Conservation (phyloP, 2,329 filamentous ascomycete genomes). For the Pseudocercospora musae region DNA sequence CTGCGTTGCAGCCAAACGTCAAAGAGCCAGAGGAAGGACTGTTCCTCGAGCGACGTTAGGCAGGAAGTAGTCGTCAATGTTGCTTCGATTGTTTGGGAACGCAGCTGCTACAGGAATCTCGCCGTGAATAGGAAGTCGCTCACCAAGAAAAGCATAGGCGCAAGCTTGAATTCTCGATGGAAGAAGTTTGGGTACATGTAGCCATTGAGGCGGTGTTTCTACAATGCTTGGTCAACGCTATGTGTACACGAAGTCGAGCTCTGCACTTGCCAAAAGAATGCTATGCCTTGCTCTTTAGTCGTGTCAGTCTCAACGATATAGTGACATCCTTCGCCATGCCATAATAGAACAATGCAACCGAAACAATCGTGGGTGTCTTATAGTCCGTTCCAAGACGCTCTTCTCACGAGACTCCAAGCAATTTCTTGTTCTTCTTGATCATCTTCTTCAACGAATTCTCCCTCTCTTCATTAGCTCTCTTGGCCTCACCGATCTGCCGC, state of each 20-base stretch:
- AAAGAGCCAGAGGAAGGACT: not conserved
- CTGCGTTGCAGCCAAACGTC: not conserved
- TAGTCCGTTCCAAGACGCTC: not conserved
- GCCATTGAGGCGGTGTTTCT: not conserved
- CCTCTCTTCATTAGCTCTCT: slow-evolving; percentile 34
- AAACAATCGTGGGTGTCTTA: not conserved
- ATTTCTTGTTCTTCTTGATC: slow-evolving; percentile 37
- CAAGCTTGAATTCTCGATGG: not conserved
- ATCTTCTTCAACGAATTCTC: slow-evolving; percentile 33
- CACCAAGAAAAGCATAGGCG: not conserved
- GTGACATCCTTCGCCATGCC: not conserved
- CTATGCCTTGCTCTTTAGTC: not conserved
- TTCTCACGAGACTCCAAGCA: slow-evolving; percentile 25
- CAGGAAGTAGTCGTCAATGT: not conserved
- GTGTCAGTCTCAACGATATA: not conserved
- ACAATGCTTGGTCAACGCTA: not conserved
- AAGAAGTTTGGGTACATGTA: not conserved
- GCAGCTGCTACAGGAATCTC: not conserved
- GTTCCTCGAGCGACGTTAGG: not conserved
- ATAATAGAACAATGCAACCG: not conserved
- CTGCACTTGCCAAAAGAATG: not conserved
- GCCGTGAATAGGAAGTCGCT: not conserved
- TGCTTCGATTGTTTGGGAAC: not conserved
- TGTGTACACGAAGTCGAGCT: not conserved
- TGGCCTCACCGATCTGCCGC: slow-evolving; percentile 32